Evolutionary conservation across 768 basidiomycete genomes (phyloP).

Genomic region (Infundibulicybe gibba): DNA sequence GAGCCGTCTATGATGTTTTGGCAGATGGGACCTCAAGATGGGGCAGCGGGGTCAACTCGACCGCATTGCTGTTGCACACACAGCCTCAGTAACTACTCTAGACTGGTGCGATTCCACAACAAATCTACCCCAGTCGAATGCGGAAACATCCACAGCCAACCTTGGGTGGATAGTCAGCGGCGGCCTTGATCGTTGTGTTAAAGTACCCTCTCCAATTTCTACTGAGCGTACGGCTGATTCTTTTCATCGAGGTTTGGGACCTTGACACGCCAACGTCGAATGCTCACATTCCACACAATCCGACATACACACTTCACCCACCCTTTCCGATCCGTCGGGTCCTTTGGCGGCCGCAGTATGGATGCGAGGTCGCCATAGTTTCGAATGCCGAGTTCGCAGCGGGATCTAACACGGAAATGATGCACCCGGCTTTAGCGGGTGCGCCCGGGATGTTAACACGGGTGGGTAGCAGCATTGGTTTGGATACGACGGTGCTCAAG

Average conservation of each 20-base stretch:
- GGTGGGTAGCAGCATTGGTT: conserved; percentile 22
- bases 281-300: conserved; percentile 55
- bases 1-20: neutral
- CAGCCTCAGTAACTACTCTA: conserved; percentile 64
- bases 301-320: conserved; percentile 70
- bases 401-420: conserved; percentile 14
- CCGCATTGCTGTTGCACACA: conserved; percentile 70
- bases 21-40: conserved; percentile 77
- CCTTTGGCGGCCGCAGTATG: conserved; percentile 72
- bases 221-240: neutral
- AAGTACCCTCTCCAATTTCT: conserved; percentile 35
- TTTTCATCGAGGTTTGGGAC: conserved; percentile 65
- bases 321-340: conserved; percentile 73
- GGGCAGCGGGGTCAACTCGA: conserved; percentile 73
- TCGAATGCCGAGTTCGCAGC: conserved; percentile 55
- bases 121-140: conserved; percentile 3
- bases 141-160: conserved; percentile 26
- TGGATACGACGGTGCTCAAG: conserved; percentile 11
- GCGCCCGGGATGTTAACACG: conserved; percentile 17
- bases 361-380: conserved; percentile 72
- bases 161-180: conserved; percentile 79
- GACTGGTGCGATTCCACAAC: conserved; percentile 58
- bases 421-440: conserved; percentile 18
- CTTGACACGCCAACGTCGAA: conserved; percentile 40
- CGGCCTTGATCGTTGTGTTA: conserved; percentile 76